These are phyloP conservation scores for Avena atlantica DNA, from an alignment of 176 grass and related monocot species.

Conservation along the genomic window DNA sequence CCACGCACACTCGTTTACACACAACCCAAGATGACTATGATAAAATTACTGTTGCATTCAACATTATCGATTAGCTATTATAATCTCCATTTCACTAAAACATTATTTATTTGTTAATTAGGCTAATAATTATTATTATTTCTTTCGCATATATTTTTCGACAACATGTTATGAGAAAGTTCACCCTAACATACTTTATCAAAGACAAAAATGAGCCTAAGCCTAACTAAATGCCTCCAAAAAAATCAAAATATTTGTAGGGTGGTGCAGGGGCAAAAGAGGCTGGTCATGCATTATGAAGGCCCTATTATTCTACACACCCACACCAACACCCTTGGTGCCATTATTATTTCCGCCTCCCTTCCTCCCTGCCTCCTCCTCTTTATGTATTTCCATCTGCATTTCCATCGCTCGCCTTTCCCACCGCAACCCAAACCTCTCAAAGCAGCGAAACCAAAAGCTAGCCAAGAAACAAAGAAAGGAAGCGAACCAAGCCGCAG, in stretches of 20 bases:
- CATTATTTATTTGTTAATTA: too few relatives aligned
- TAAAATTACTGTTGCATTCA: too few relatives aligned
- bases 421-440: constrained; percentile 18
- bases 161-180: too few relatives aligned
- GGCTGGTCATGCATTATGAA: constrained; percentile 44
- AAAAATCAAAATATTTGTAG: not conserved
- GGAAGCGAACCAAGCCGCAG: not conserved
- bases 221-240: not conserved
- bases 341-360: constrained; percentile 52
- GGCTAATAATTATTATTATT: too few relatives aligned
- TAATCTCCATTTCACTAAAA: too few relatives aligned
- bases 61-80: too few relatives aligned
- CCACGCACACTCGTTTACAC: too few relatives aligned
- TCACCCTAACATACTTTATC: not conserved
- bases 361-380: not conserved
- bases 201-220: not conserved
- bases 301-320: constrained; percentile 49
- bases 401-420: constrained; percentile 33
- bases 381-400: constrained; percentile 43
- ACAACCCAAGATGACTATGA: too few relatives aligned
- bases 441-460: not conserved
- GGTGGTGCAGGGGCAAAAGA: constrained; percentile 5
- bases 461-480: not conserved
- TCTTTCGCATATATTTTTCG: too few relatives aligned
- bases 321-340: constrained; percentile 36